These are phyloP conservation scores for Hypoxylon sp. DNA, from an alignment of 2,329 filamentous ascomycete genomes.

Conservation along the genomic window DNA sequence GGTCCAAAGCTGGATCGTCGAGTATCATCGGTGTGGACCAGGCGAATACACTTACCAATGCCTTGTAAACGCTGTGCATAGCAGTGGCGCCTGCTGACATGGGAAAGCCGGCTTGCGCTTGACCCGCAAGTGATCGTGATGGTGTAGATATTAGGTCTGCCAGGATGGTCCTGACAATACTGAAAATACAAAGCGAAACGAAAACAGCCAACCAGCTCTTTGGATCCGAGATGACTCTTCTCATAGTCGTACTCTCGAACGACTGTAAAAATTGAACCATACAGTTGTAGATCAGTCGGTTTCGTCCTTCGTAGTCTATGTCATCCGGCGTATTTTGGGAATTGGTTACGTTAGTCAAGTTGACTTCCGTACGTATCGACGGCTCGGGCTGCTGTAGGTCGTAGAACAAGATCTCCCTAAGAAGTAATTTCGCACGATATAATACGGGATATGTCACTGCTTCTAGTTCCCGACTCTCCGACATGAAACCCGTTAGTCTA, in stretches of 20 bases:
- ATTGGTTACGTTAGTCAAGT: conserved; percentile 52
- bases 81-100: conserved; percentile 49
- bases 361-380: conserved; percentile 57
- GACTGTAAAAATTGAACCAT: conserved; percentile 66
- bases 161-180: conserved; percentile 65
- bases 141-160: conserved; percentile 59
- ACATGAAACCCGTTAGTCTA: conserved; percentile 64
- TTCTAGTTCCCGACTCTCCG: conserved; percentile 63
- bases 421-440: conserved; percentile 66
- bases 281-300: conserved; percentile 63
- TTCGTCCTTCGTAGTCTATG: conserved; percentile 62
- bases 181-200: conserved; percentile 70
- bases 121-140: conserved; percentile 46
- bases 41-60: conserved; percentile 63
- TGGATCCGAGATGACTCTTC: conserved; percentile 56
- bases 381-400: conserved; percentile 65
- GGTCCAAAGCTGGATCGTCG: conserved; percentile 58
- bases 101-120: conserved; percentile 46
- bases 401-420: conserved; percentile 68
- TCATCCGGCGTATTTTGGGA: conserved; percentile 57
- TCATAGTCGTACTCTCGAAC: conserved; percentile 62
- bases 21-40: conserved; percentile 60
- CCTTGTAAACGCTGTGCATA: conserved; percentile 66
- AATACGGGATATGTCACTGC: conserved; percentile 64
- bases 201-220: conserved; percentile 66